Evolutionary conservation across 2,329 filamentous ascomycete species (phyloP).

Genomic region (Periconia sp.): DNA sequence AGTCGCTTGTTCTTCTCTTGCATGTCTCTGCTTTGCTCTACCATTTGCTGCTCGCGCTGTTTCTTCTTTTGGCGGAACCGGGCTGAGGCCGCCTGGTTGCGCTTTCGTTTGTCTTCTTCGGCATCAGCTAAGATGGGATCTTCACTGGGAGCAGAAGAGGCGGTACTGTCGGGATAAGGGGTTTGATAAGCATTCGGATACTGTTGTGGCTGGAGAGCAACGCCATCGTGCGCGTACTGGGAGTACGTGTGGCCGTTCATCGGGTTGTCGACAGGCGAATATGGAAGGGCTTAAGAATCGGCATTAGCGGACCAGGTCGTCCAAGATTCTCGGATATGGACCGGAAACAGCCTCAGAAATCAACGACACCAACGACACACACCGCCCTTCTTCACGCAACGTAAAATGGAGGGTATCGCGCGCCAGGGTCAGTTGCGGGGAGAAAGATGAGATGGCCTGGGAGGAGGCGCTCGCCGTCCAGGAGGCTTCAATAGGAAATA

Average conservation of each 20-base stretch:
- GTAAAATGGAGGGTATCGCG: no score
- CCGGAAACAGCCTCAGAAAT: background rate
- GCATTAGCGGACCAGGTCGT: constrained; percentile 38
- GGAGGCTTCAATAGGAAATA: constrained; percentile 1
- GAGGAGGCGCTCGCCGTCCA: no score
- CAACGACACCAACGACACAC: no score
- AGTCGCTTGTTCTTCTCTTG: constrained; percentile 77
- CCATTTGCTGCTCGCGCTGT: constrained; percentile 83
- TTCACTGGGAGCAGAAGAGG: constrained; percentile 28
- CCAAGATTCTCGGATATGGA: no score
- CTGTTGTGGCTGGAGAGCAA: constrained; percentile 29
- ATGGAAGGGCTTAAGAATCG: constrained; percentile 31
- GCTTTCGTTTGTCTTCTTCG: constrained; percentile 87
- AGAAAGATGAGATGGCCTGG: no score
- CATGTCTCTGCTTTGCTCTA: constrained; percentile 66
- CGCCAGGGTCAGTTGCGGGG: no score
- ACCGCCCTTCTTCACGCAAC: no score
- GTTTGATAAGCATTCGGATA: constrained; percentile 15
- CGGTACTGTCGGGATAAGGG: constrained; percentile 31
- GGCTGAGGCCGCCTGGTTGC: constrained; percentile 87
- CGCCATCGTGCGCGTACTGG: constrained; percentile 30
- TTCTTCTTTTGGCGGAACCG: constrained; percentile 96
- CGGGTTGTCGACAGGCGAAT: constrained; percentile 27
- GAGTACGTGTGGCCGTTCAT: constrained; percentile 35
- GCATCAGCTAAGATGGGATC: constrained; percentile 54